Conservation (phyloP, 768 basidiomycete genomes). For the Leucogyrophana mollusca region DNA sequence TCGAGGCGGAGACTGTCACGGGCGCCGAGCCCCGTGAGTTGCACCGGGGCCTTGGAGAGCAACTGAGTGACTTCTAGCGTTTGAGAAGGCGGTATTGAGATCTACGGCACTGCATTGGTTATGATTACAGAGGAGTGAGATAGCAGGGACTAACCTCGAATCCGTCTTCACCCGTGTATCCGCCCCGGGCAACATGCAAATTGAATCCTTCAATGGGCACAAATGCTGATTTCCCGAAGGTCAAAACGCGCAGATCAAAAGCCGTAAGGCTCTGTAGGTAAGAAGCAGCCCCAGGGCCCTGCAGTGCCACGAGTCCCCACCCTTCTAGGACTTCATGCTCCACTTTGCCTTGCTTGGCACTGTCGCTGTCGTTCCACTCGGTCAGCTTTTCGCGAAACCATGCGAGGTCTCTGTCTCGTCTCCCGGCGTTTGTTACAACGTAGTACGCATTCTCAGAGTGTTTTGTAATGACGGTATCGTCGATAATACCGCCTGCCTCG, state of each 20-base stretch:
- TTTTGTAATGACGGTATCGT: constrained; percentile 91
- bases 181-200: constrained; percentile 88
- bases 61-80: constrained; percentile 67
- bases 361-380: constrained; percentile 73
- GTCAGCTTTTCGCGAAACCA: constrained; percentile 70
- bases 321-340: constrained; percentile 78
- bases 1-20: constrained; percentile 93
- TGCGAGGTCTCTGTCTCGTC: constrained; percentile 75
- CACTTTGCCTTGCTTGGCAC: constrained; percentile 56
- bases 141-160: constrained; percentile 67
- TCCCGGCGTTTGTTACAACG: constrained; percentile 94
- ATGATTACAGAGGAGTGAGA: background rate
- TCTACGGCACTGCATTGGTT: constrained; percentile 41
- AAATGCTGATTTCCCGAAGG: constrained; percentile 84
- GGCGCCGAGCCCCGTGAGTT: constrained; percentile 87
- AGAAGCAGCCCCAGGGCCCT: constrained; percentile 85
- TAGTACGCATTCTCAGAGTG: constrained; percentile 81
- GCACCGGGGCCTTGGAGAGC: constrained; percentile 63
- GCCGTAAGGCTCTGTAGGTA: constrained; percentile 77
- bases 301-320: constrained; percentile 89
- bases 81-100: constrained; percentile 82
- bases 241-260: constrained; percentile 69
- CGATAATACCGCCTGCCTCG: constrained; percentile 89
- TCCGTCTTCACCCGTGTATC: constrained; percentile 98
- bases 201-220: constrained; percentile 66